Evolutionary conservation across 2,329 filamentous ascomycete genomes (phyloP).

Genomic region (Curvularia hawaiiensis): DNA sequence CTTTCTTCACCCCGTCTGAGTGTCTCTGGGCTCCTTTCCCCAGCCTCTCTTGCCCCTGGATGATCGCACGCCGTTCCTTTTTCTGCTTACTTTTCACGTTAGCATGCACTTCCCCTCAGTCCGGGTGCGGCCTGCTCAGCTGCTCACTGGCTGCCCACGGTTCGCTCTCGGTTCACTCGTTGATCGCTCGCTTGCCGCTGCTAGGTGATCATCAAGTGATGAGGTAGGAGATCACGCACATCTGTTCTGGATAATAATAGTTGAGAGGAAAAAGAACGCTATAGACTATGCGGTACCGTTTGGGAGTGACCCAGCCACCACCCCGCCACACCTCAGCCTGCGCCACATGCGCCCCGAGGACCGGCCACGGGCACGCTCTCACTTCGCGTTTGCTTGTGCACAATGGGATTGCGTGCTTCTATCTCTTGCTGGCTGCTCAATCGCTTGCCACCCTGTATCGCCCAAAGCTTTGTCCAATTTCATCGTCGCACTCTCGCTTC

Average conservation of each 20-base stretch:
- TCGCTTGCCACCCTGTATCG: neutral
- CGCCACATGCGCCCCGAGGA: neutral
- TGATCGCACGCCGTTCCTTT: neutral
- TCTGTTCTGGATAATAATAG: neutral
- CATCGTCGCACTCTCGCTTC: slow-evolving; percentile 27
- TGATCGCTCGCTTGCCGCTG: neutral
- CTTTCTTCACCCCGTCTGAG: neutral
- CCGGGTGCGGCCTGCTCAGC: neutral
- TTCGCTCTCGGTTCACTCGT: neutral
- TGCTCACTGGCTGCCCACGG: neutral
- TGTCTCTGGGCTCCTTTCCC: neutral
- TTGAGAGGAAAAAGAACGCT: neutral
- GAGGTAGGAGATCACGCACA: neutral
- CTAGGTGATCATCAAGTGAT: neutral
- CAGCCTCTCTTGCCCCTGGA: neutral
- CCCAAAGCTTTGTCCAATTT: neutral
- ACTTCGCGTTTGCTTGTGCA: neutral
- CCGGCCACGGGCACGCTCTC: neutral
- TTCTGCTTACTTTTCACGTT: neutral
- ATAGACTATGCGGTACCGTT: neutral
- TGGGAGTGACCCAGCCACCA: neutral
- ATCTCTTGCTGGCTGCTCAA: neutral
- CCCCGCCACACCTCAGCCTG: neutral
- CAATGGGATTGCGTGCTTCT: neutral
- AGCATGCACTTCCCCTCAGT: neutral